Percentiles rank a stretch among this genome's conserved stretches.
Conservation (phyloP, 768 basidiomycete species). For the Pulveroboletus sp. region DNA sequence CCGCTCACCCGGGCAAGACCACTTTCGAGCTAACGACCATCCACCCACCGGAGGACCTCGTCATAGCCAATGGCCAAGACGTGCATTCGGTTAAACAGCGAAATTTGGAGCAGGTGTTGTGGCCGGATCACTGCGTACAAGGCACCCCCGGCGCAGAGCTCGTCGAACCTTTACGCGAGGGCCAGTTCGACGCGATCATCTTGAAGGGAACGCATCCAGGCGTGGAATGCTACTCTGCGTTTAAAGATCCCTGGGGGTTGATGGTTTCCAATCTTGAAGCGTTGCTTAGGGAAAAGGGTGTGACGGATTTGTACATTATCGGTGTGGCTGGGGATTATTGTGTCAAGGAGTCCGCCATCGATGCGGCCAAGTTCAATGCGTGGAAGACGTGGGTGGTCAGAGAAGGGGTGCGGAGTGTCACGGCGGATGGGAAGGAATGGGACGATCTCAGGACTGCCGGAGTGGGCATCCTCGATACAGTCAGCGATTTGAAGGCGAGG, state of each 20-base stretch:
- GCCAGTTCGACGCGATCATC: slow-evolving; percentile 39
- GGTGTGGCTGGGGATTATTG: slow-evolving; percentile 80
- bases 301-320: slow-evolving; percentile 58
- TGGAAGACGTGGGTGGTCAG: slow-evolving; percentile 49
- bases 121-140: slow-evolving; percentile 79
- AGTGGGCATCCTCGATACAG: slow-evolving; percentile 29
- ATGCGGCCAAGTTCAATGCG: slow-evolving; percentile 41
- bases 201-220: slow-evolving; percentile 52
- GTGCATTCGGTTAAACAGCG: slow-evolving; percentile 10
- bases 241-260: slow-evolving; percentile 53
- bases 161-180: slow-evolving; percentile 45
- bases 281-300: slow-evolving; percentile 36
- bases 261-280: slow-evolving; percentile 44
- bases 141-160: slow-evolving; percentile 56
- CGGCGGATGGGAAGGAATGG: slow-evolving; percentile 33
- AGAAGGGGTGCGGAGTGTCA: slow-evolving; percentile 45
- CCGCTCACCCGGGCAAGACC: slow-evolving; percentile 37
- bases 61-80: slow-evolving; percentile 26
- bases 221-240: slow-evolving; percentile 82
- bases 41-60: slow-evolving; percentile 29
- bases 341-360: slow-evolving; percentile 55
- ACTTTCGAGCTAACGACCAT: slow-evolving; percentile 39
- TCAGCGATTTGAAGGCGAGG: slow-evolving; percentile 25
- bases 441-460: slow-evolving; percentile 35
- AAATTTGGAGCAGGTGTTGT: slow-evolving; percentile 53